These are phyloP conservation scores for Tilletiaria anomala DNA, from an alignment of 1,284 basidiomycete species.

Conservation along the genomic window DNA sequence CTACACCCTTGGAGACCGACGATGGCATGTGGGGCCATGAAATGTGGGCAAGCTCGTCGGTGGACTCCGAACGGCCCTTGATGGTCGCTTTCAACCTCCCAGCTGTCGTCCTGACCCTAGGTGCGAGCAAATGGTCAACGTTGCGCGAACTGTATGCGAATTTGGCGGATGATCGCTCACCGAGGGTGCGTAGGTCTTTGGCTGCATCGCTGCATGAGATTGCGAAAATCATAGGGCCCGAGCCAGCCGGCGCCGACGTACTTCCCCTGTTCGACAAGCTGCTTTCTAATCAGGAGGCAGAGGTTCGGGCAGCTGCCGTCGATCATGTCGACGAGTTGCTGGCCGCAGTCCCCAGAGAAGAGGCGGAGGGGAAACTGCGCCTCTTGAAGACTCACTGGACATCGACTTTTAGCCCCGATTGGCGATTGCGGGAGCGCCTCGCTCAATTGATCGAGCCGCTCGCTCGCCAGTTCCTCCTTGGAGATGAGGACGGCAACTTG, in stretches of 20 bases:
- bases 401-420: constrained; percentile 52
- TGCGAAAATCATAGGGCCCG: constrained; percentile 65
- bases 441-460: constrained; percentile 50
- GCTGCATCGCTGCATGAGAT: constrained; percentile 80
- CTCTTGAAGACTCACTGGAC: constrained; percentile 54
- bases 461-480: constrained; percentile 39
- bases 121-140: constrained; percentile 59
- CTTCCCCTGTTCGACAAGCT: constrained; percentile 57
- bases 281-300: constrained; percentile 50
- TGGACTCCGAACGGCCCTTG: constrained; percentile 51
- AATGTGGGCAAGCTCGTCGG: neutral
- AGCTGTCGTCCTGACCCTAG: constrained; percentile 73
- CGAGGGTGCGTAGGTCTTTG: constrained; percentile 58
- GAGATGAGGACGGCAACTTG: constrained; percentile 34
- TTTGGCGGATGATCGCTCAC: constrained; percentile 49
- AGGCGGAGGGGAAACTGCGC: constrained; percentile 48
- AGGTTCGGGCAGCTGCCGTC: constrained; percentile 50
- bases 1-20: too few relatives aligned
- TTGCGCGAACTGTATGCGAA: constrained; percentile 57
- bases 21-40: neutral
- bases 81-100: constrained; percentile 91
- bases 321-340: constrained; percentile 43
- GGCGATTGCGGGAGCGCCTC: constrained; percentile 65
- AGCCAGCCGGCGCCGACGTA: constrained; percentile 57
- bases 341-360: constrained; percentile 45